Base-by-base conservation (phyloP, 2,329 filamentous ascomycete species). In the Talaromyces atroroseus region DNA sequence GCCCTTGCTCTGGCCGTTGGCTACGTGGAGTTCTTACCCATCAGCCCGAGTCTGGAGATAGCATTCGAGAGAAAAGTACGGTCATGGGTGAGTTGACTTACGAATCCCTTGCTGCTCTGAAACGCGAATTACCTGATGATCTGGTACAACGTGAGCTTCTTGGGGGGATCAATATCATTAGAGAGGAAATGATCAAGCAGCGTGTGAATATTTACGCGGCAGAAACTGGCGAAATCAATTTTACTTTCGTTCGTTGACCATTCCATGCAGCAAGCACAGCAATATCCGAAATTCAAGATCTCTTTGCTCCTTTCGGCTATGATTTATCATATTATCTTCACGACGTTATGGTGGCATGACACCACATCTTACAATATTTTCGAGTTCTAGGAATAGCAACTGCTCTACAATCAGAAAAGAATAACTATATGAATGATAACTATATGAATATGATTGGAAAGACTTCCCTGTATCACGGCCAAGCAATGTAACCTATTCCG, bases 1-100 rank as follows among this genome's bases (percentile, higher is more conserved):
- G 73, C 38, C 71, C 71, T 26, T 75, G 73, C 57, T 65, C 68
- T 5, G 66, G 67, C 47, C 65, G 71, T 24, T 64, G 70, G 59
- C 57, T 72, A 46, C 68, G 67, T 32, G 61, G 70, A 36, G 60
- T 69, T 56, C 59, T 65, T n/a, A 24, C 50, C 10, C 42, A 58
- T 44, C 40, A 49, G 23, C 52, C 47, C 18, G 48, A 58, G 24
- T 50, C 40, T 29, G 21, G 46, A 12, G 49, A 20, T n/a, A 44
- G 49, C 18, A 49, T 46, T 21, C 47, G 42, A 8, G 57, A 54
- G 12, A 54, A 58, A 20, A 46, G 26, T 20, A 54, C 50, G 2
- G 29, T 47, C 36, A 54, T 58, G 38, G 56, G 56, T 3, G 56
- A 54, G 16, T 26, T 58, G 32, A 45, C 52, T 10, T 54, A 54